A percentile compares a stretch with the other conserved stretches of the same genome.
Evolutionary conservation across 768 basidiomycete genomes (phyloP).

Genomic region (Agrocybe pediades): DNA sequence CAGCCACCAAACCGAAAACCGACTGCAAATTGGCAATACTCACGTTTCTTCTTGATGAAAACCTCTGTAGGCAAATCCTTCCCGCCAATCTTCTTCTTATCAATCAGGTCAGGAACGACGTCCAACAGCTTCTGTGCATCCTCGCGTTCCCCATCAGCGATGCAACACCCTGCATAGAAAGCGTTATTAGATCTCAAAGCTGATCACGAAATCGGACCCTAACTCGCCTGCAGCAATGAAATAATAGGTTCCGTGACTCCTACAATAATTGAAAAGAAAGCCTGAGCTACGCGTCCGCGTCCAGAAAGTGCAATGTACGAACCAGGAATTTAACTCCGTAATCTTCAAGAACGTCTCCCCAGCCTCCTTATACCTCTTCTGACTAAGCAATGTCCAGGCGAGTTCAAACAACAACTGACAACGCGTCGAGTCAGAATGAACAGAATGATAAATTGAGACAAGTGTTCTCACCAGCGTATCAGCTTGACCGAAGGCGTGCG

Average conservation of each 20-base stretch:
- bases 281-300: not conserved
- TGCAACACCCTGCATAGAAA: conserved; percentile 52
- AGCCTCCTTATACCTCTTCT: conserved; percentile 65
- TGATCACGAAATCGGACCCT: not conserved
- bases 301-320: conserved; percentile 14
- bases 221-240: conserved; percentile 68
- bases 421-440: not conserved
- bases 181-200: not conserved
- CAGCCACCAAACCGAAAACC: too few relatives aligned
- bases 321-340: conserved; percentile 74
- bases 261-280: conserved; percentile 21
- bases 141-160: conserved; percentile 54
- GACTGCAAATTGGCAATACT: conserved; percentile 23
- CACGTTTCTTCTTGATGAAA: conserved; percentile 77
- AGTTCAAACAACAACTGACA: conserved; percentile 76
- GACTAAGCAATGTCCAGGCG: conserved; percentile 71
- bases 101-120: conserved; percentile 57
- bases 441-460: not conserved
- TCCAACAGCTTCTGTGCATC: conserved; percentile 67
- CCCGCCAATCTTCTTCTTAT: conserved; percentile 63
- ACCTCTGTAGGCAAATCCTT: conserved; percentile 75
- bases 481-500: conserved; percentile 66
- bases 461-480: conserved; percentile 59
- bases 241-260: conserved; percentile 81
- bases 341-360: conserved; percentile 67